Conservation (phyloP, 2,329 filamentous ascomycete species). For the Aquanectria penicillioides region DNA sequence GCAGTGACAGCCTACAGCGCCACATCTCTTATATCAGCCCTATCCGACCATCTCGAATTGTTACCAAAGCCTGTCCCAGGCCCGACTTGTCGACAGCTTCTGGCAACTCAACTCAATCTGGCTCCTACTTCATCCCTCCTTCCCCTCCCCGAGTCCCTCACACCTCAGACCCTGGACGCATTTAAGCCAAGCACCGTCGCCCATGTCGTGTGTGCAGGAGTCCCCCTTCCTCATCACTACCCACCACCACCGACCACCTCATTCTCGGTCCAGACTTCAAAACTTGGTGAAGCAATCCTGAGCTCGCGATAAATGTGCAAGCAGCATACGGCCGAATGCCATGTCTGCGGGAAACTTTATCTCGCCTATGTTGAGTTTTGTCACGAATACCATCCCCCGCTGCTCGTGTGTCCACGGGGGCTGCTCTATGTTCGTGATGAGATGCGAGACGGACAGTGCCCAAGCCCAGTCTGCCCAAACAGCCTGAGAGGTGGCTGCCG, state of each 20-base stretch:
- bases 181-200: slow-evolving; percentile 21
- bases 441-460: slow-evolving; percentile 65
- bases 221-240: slow-evolving; percentile 26
- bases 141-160: slow-evolving; percentile 10
- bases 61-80: slow-evolving; percentile 3
- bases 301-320: slow-evolving; percentile 65
- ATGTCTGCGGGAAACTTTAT: slow-evolving; percentile 68
- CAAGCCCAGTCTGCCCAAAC: slow-evolving; percentile 69
- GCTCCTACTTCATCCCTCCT: background rate
- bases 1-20: slow-evolving; percentile 25
- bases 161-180: background rate
- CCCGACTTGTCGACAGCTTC: slow-evolving; percentile 7
- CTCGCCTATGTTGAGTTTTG: slow-evolving; percentile 69
- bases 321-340: slow-evolving; percentile 66
- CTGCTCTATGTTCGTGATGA: slow-evolving; percentile 50
- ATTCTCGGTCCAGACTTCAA: slow-evolving; percentile 26
- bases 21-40: slow-evolving; percentile 43
- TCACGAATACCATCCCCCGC: slow-evolving; percentile 59
- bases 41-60: slow-evolving; percentile 31
- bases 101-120: background rate
- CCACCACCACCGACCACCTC: slow-evolving; percentile 23
- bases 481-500: slow-evolving; percentile 64
- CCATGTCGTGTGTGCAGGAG: slow-evolving; percentile 38
- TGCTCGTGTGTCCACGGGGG: slow-evolving; percentile 58
- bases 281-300: slow-evolving; percentile 31